phyloP scores from a whole-genome alignment of 345 rosid genomes.

The Boechera divaricarpa region DNA sequence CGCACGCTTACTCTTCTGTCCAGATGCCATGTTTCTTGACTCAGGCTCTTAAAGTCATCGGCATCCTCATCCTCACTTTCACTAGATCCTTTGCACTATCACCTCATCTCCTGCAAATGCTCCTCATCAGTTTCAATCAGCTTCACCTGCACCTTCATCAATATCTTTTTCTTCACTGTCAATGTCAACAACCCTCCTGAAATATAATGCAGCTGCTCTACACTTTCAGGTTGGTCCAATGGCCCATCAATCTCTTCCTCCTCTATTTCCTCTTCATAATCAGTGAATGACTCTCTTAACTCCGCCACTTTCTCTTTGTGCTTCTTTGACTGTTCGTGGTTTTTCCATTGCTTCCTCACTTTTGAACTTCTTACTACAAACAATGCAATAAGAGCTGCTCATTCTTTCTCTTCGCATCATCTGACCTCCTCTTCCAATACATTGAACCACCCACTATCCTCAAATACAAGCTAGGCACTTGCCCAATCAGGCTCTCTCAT shows the following conservation, averaged over 20 bases:
- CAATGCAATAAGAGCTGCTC: slow-evolving; percentile 82
- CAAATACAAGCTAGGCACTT: too few relatives aligned
- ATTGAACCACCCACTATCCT: slow-evolving; percentile 41
- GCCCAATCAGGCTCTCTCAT: slow-evolving; percentile 79
- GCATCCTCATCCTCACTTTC: slow-evolving; percentile 46
- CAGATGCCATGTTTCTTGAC: slow-evolving; percentile 68
- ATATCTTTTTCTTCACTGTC: slow-evolving; percentile 40
- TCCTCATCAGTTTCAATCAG: slow-evolving; percentile 49
- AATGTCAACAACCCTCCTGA: slow-evolving; percentile 51
- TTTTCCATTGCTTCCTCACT: slow-evolving; percentile 97
- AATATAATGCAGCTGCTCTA: slow-evolving; percentile 57
- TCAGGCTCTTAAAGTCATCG: slow-evolving; percentile 58
- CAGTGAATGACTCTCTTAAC: slow-evolving; percentile 64
- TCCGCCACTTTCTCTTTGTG: slow-evolving; percentile 89
- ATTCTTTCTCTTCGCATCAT: slow-evolving; percentile 43
- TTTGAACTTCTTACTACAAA: slow-evolving; percentile 89
- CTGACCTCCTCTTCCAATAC: slow-evolving; percentile 43
- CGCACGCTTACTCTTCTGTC: slow-evolving; percentile 56
- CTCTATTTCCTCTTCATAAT: slow-evolving; percentile 51
- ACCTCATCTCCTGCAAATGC: slow-evolving; percentile 45
- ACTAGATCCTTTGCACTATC: slow-evolving; percentile 40
- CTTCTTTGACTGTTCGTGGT: slow-evolving; percentile 97
- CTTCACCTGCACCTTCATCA: slow-evolving; percentile 33
- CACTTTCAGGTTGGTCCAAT: slow-evolving; percentile 45
- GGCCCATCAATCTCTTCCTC: slow-evolving; percentile 43